Base-by-base conservation (phyloP, 768 basidiomycete species). In the Leccinum rimulosum region DNA sequence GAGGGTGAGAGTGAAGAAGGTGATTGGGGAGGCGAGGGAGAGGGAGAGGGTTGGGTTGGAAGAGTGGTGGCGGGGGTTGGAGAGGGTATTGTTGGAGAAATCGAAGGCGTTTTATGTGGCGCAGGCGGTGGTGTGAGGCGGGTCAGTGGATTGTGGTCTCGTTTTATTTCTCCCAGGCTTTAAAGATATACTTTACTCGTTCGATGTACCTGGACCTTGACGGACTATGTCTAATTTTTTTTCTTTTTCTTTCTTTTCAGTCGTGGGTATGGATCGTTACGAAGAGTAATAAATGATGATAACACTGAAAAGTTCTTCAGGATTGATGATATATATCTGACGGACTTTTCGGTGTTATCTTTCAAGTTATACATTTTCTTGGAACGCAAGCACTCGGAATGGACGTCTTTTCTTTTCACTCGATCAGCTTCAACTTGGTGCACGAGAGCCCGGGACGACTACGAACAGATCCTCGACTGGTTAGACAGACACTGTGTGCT, bases 1-100 rank as follows among this genome's bases (percentile, higher is more conserved):
- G 71, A 74, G 71, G 53, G 74, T 95, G 38, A 87, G 81, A 51
- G 80, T 95, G 40, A 96, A 95, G 77, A 80, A 75, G 40, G 82
- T 97, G 49, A 74, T 83, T 53, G 78, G 76, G 33, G 85, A 85
- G 11, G 76, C 77, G 61, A 80, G 91, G 68, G 79, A 76, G 61
- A 73, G 73, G 54, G 83, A 86, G 25, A 85, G 84, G 75, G 66
- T 68, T 57, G 78, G 84, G 62, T 78, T 91, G 49, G 77, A 82
- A 72, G 75, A 64, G 54, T 75, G 70, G 66, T 92, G 89, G 89
- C 67, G 70, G 35, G 64, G 55, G 19, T 64, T 65, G 50, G 71
- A 78, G 66, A 57, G 58, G 56, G 60, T 64, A 31, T 63, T 77
- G 55, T 57, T 81, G 52, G 52, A 52, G 28, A 56, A 57, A 1